phyloP scores from a whole-genome alignment of 176 grass and related monocot species.

The Secale cereale region DNA sequence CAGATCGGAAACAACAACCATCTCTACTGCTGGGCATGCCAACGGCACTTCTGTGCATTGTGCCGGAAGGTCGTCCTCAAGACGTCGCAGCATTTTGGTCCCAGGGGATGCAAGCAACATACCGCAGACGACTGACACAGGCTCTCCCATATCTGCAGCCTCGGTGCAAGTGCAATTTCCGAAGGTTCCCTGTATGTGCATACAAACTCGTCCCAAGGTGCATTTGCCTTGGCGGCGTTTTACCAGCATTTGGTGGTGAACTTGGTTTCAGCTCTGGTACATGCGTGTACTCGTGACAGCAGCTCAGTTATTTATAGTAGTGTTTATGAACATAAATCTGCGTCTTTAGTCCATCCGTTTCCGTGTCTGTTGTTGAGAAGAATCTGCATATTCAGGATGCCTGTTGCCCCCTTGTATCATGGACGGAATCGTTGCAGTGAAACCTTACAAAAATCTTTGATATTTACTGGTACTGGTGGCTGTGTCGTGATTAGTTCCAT shows the following conservation, averaged over 20 bases:
- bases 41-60: slow-evolving; percentile 68
- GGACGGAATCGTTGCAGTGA: not conserved
- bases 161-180: not conserved
- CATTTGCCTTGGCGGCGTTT: not conserved
- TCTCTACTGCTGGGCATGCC: slow-evolving; percentile 71
- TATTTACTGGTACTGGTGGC: not conserved
- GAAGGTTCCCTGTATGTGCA: not conserved
- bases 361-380: slow-evolving; percentile 4
- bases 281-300: not conserved
- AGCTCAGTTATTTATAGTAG: not conserved
- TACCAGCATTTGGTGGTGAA: not conserved
- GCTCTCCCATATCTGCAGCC: not conserved
- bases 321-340: not conserved
- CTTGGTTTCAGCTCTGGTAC: not conserved
- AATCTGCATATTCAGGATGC: slow-evolving; percentile 1
- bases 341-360: not conserved
- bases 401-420: not conserved
- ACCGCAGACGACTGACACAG: slow-evolving; percentile 42
- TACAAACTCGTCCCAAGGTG: not conserved
- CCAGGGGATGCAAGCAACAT: slow-evolving; percentile 80
- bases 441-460: not conserved
- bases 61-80: slow-evolving; percentile 57
- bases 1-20: slow-evolving; percentile 83
- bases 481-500: not conserved
- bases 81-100: slow-evolving; percentile 58